Conservation (phyloP, 2,329 filamentous ascomycete genomes). For the Aspergillus sp. region DNA sequence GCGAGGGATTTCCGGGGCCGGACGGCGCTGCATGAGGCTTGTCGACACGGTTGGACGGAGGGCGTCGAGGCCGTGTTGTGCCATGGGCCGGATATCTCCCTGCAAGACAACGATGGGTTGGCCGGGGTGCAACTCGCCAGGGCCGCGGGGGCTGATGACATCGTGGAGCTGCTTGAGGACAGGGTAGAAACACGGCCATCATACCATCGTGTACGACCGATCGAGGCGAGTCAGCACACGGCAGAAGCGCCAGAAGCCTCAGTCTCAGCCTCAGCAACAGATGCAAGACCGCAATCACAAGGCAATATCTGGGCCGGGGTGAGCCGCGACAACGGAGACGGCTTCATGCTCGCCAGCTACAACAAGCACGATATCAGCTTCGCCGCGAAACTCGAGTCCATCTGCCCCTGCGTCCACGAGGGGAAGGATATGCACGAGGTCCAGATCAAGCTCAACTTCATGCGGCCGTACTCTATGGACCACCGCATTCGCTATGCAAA, state of each 20-base stretch:
- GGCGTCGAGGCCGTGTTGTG: background rate
- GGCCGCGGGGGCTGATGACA: background rate
- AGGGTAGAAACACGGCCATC: too few species aligned
- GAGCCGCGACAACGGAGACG: slow-evolving; percentile 3
- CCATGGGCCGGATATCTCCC: background rate
- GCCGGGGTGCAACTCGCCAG: background rate
- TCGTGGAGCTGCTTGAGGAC: background rate
- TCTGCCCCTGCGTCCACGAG: background rate
- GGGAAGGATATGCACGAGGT: slow-evolving; percentile 2
- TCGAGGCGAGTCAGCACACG: background rate
- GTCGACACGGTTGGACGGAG: background rate
- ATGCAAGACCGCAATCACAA: background rate
- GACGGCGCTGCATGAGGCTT: background rate
- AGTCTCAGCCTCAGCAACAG: too few species aligned
- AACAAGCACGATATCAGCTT: slow-evolving; percentile 5
- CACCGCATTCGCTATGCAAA: slow-evolving; percentile 6
- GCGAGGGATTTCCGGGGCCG: background rate
- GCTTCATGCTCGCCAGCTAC: slow-evolving; percentile 6
- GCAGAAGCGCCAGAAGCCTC: background rate
- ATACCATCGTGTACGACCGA: background rate
- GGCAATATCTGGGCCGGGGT: slow-evolving; percentile 2
- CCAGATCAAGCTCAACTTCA: slow-evolving; percentile 9
- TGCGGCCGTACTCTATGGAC: slow-evolving; percentile 5
- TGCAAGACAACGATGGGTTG: background rate
- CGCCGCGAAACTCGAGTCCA: slow-evolving; percentile 6